A percentile compares a stretch with the other conserved stretches of the same genome.
Conservation (phyloP, 2,329 filamentous ascomycete genomes). For the Neopestalotiopsis sp. region DNA sequence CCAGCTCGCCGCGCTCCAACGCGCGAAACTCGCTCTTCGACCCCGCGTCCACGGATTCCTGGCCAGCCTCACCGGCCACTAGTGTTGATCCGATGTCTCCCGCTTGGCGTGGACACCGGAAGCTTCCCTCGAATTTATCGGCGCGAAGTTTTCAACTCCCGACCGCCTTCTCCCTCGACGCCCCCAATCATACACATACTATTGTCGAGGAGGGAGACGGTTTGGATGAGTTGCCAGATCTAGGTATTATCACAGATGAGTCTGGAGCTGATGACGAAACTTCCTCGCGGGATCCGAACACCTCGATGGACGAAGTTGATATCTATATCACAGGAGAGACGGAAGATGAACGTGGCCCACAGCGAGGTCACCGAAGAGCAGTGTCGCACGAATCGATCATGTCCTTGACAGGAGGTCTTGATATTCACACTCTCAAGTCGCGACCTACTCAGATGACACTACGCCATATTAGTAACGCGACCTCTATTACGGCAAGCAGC, state of each 20-base stretch:
- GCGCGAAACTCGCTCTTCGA: conserved; percentile 82
- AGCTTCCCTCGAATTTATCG: conserved; percentile 62
- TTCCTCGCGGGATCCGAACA: conserved; percentile 24
- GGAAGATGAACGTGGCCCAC: conserved; percentile 42
- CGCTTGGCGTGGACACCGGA: conserved; percentile 58
- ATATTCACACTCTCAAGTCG: conserved; percentile 82
- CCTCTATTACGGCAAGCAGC: conserved; percentile 61
- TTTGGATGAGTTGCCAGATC: conserved; percentile 35
- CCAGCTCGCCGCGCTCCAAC: conserved; percentile 81
- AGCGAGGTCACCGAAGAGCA: conserved; percentile 63
- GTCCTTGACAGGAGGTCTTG: conserved; percentile 84
- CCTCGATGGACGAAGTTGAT: conserved; percentile 33
- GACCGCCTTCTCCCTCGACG: conserved; percentile 29
- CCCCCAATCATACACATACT: conserved; percentile 29
- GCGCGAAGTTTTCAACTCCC: conserved; percentile 50
- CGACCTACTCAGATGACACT: conserved; percentile 77
- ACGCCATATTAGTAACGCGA: conserved; percentile 55
- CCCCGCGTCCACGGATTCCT: conserved; percentile 66
- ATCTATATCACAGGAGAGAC: conserved; percentile 26
- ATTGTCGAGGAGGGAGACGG: conserved; percentile 39
- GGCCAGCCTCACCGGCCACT: conserved; percentile 83
- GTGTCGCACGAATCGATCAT: conserved; percentile 88
- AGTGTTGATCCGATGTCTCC: conserved; percentile 72
- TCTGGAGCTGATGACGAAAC: conserved; percentile 37
- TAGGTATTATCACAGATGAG: conserved; percentile 39